Percentiles rank a stretch among this genome's conserved stretches.
These are phyloP conservation scores for Cercospora sojina DNA, from an alignment of 2,329 filamentous ascomycete genomes.

Conservation along the genomic window DNA sequence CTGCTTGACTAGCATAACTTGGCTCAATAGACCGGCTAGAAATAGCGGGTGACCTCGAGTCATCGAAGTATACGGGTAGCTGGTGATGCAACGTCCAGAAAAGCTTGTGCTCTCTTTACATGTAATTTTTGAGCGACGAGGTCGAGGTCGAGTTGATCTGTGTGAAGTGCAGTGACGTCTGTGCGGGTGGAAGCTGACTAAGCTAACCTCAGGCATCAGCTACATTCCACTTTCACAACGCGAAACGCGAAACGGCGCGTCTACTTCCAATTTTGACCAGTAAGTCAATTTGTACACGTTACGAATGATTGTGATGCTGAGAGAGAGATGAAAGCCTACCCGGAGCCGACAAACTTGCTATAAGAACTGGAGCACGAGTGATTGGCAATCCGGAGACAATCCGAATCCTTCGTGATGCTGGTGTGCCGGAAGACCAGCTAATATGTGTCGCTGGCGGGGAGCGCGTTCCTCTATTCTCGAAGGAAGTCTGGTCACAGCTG, in stretches of 20 bases:
- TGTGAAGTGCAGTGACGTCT: neutral
- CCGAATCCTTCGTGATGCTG: neutral
- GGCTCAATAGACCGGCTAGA: neutral
- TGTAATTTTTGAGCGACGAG: neutral
- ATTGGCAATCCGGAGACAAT: neutral
- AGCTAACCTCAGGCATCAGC: neutral
- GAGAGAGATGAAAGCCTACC: neutral
- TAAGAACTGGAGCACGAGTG: neutral
- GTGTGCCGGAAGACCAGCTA: neutral
- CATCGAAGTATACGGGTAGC: neutral
- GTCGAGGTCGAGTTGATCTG: neutral
- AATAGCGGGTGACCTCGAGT: neutral
- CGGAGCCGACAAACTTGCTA: neutral
- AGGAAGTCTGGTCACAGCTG: neutral
- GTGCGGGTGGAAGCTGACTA: neutral
- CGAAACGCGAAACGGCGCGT: too few relatives aligned
- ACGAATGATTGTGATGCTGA: neutral
- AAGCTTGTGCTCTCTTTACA: neutral
- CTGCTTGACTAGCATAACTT: neutral
- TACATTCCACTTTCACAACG: too few relatives aligned
- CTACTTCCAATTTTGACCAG: slow-evolving; percentile 13
- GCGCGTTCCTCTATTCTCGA: neutral
- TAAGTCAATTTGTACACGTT: neutral
- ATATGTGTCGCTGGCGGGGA: neutral
- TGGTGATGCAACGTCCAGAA: too few relatives aligned